phyloP scores from a whole-genome alignment of 2,329 filamentous ascomycete species.

The Aspergillus jensenii region DNA sequence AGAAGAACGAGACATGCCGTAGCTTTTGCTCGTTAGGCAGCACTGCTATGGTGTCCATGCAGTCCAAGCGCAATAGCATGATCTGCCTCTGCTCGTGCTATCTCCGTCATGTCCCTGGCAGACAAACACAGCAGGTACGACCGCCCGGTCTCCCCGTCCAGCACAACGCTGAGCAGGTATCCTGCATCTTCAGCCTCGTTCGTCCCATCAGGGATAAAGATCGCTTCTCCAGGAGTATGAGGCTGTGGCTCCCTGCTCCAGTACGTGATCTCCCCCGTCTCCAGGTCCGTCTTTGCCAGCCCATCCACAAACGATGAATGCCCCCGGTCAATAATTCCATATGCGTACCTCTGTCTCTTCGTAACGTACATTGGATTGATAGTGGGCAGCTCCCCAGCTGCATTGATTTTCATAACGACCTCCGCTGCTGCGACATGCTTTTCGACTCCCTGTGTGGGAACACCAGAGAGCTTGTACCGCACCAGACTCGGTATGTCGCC shows the following conservation, averaged over 20 bases:
- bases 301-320: constrained; percentile 48
- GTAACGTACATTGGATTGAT: constrained; percentile 47
- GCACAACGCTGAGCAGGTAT: constrained; percentile 50
- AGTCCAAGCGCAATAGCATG: constrained; percentile 51
- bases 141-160: constrained; percentile 48
- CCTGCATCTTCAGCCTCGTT: constrained; percentile 49
- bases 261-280: constrained; percentile 34
- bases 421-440: too few species aligned
- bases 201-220: constrained; percentile 42
- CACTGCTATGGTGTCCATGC: constrained; percentile 39
- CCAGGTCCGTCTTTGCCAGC: constrained; percentile 50
- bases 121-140: constrained; percentile 53
- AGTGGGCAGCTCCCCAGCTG: constrained; percentile 44
- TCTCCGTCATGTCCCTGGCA: constrained; percentile 48
- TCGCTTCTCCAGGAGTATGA: constrained; percentile 53
- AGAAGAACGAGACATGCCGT: too few species aligned
- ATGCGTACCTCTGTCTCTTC: constrained; percentile 47
- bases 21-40: too few species aligned
- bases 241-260: constrained; percentile 48
- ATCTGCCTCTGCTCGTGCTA: constrained; percentile 49
- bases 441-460: too few species aligned
- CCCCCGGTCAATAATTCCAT: constrained; percentile 34
- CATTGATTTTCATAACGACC: background rate
- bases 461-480: constrained; percentile 22
- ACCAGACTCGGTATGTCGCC: constrained; percentile 32